Percentiles rank a stretch among this genome's conserved stretches.
Conservation (phyloP, 78 protist genomes). For the Dictyostelium intermedium region DNA sequence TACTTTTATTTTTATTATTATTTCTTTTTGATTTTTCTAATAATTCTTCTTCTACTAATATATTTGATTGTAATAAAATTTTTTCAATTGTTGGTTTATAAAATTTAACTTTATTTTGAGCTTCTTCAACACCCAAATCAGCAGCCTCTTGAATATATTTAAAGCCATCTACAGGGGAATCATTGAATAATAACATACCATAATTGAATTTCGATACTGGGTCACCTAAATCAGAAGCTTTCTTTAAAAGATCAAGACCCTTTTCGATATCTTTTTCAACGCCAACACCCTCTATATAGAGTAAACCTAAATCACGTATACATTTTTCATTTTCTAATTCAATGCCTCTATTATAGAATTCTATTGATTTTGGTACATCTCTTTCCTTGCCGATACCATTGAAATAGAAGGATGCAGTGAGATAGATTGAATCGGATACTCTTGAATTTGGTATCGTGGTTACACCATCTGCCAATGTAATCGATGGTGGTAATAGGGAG, state of each 20-base stretch:
- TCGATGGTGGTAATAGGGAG: neutral
- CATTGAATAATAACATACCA: neutral
- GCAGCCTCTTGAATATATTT: neutral
- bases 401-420: neutral
- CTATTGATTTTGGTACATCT: neutral
- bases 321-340: neutral
- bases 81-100: neutral
- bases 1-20: neutral
- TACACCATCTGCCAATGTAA: neutral
- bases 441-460: neutral
- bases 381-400: neutral
- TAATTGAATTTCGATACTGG: neutral
- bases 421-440: neutral
- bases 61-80: neutral
- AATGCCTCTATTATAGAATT: neutral
- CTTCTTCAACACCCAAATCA: slow-evolving; percentile 5
- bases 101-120: neutral
- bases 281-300: neutral
- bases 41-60: neutral
- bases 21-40: neutral
- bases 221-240: neutral
- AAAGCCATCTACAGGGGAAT: neutral
- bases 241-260: neutral
- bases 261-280: neutral
- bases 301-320: neutral